A percentile compares a stretch with the other conserved stretches of the same genome.
These are phyloP conservation scores for Picea abies DNA, from an alignment of 83 land plant genomes.

Conservation along the genomic window DNA sequence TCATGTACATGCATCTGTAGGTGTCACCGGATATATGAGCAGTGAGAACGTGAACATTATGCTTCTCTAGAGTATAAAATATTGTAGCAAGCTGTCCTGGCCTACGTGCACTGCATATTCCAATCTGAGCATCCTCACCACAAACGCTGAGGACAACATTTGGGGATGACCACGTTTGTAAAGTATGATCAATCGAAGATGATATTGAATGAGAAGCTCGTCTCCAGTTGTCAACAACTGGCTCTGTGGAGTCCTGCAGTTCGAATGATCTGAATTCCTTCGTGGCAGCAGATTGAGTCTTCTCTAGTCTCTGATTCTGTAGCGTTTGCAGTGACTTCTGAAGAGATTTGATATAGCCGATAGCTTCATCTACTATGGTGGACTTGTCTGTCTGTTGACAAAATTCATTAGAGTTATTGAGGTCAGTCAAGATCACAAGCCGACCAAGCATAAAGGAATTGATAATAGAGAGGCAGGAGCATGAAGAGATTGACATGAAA, in stretches of 20 bases:
- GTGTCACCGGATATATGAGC: slow-evolving; percentile 44
- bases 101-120: slow-evolving; percentile 40
- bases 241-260: no score
- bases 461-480: no score
- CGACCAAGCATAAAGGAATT: no score
- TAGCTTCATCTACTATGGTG: slow-evolving; percentile 72
- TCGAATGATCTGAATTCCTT: no score
- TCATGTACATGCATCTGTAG: slow-evolving; percentile 42
- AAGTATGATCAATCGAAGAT: not conserved
- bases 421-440: no score
- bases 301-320: slow-evolving; percentile 50
- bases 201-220: no score
- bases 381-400: slow-evolving; percentile 64
- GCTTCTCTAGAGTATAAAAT: slow-evolving; percentile 55
- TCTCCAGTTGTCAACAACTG: no score
- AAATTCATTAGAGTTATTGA: no score
- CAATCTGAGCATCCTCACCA: slow-evolving; percentile 58
- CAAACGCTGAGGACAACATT: slow-evolving; percentile 53
- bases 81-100: slow-evolving; percentile 40
- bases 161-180: slow-evolving; percentile 60
- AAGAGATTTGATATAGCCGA: slow-evolving; percentile 50
- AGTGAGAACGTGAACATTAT: slow-evolving; percentile 45
- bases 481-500: no score
- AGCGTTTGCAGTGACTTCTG: slow-evolving; percentile 43
- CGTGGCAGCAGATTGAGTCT: not conserved